Conservation (phyloP, 257 asterid species). For the Nicotiana sylvestris region DNA sequence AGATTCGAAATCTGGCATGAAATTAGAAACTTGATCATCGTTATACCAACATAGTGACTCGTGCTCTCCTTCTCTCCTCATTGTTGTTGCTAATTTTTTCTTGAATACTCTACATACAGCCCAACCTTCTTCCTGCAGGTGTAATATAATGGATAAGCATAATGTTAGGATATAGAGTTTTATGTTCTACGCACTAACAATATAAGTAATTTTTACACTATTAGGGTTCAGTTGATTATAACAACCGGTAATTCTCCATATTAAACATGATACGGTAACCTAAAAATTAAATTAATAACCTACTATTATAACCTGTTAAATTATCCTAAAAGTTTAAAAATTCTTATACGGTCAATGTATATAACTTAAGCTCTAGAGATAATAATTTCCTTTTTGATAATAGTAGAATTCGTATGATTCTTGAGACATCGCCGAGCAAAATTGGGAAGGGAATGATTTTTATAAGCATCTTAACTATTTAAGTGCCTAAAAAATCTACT, state of each 20-base stretch:
- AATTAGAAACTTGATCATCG: slow-evolving; percentile 47
- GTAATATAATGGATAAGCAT: background rate
- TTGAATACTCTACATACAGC: slow-evolving; percentile 67
- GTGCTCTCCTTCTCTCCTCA: slow-evolving; percentile 34
- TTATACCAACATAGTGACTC: slow-evolving; percentile 52
- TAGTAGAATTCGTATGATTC: background rate
- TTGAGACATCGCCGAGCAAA: background rate
- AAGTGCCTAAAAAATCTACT: background rate
- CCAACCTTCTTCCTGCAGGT: slow-evolving; percentile 83
- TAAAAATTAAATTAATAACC: background rate
- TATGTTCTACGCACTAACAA: background rate
- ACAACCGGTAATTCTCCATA: background rate
- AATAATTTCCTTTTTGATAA: too few species aligned
- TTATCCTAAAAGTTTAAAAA: background rate
- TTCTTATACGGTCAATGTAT: too few species aligned
- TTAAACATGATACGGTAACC: background rate
- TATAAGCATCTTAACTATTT: background rate
- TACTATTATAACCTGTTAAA: background rate
- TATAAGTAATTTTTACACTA: background rate
- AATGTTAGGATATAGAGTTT: background rate
- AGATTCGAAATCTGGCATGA: slow-evolving; percentile 48
- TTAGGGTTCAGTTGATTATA: background rate
- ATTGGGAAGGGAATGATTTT: background rate
- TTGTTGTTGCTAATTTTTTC: slow-evolving; percentile 44
- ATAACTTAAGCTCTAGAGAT: background rate